Base-by-base conservation (phyloP, 2,329 filamentous ascomycete species). In the Hymenoscyphus linearis region DNA sequence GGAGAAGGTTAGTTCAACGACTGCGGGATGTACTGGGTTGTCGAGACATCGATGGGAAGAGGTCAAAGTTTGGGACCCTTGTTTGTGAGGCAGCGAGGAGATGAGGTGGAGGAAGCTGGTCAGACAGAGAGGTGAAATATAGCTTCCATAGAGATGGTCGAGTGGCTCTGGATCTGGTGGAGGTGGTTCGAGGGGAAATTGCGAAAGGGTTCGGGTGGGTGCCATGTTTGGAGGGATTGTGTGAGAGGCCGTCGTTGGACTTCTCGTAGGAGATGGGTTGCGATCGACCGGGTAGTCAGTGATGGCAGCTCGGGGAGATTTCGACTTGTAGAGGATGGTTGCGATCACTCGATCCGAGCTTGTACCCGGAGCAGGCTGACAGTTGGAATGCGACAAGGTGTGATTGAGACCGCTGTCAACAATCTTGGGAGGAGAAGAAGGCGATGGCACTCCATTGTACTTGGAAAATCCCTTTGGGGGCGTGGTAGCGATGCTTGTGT, bases 41-140 rank as follows among this genome's bases (percentile, higher is more conserved):
- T 90, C 86, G 60, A 91, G 79, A 70, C 85, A 87, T 62, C 84
- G 81, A 68, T 88, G 85, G 53, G 84, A 84, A 31, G 84, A 87
- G 62, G 79, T 79, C 60, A 84, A 76, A 68, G 84, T 79, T 9
- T 68, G 64, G n/a, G 78, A 77, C 47, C 78, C 82, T 12, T 75
- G 73, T 0, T 80, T 80, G 22, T 82, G 76, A 13, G 85, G 85
- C 62, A 87, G 85, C 22, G 79, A 80, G 22, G 83, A 83, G 80
- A 87, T 86, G 63, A 88, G 80, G 69, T 87, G 84, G 25, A 88
- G 78, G 72, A 88, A 88, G 14, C 84, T 85, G 10, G 84, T 84
- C 64, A 86, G 80, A 74, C 85, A 87, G 63, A 87, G 77, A 5
- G 85, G 83, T 18, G 84, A 86, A 70, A 87, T 81, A 69, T 85